Conservation (phyloP, 2,329 filamentous ascomycete genomes). For the Paecilomyces formosus region DNA sequence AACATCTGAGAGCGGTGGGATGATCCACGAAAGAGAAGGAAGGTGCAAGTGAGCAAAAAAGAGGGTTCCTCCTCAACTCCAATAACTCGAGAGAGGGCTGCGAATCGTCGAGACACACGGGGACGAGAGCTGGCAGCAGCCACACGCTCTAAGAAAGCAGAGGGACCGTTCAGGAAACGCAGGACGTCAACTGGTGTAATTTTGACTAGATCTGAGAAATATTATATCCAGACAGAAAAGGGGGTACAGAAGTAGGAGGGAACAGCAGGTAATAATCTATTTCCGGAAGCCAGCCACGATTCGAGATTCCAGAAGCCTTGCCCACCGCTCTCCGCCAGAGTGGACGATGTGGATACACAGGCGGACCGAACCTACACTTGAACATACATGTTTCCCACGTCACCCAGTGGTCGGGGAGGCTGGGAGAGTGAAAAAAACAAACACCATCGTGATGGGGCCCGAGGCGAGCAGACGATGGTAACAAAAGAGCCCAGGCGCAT, state of each 20-base stretch:
- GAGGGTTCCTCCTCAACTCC: background rate
- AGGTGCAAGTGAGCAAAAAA: background rate
- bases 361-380: background rate
- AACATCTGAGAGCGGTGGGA: background rate
- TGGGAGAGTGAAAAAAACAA: conserved; percentile 7
- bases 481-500: background rate
- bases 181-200: conserved; percentile 6
- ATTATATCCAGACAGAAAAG: conserved; percentile 3
- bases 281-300: conserved; percentile 9
- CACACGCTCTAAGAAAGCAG: conserved; percentile 14
- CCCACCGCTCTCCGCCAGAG: conserved; percentile 5
- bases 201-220: background rate
- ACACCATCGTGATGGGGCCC: background rate
- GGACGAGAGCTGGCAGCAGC: conserved; percentile 14
- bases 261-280: conserved; percentile 13
- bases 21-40: background rate
- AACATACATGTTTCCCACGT: background rate
- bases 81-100: background rate
- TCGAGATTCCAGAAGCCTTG: conserved; percentile 2
- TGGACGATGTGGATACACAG: conserved; percentile 13
- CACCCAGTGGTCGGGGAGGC: background rate
- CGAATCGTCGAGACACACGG: conserved; percentile 28
- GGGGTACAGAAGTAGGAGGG: conserved; percentile 2
- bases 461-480: conserved; percentile 2
- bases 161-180: conserved; percentile 20